Evolutionary conservation across 1,284 basidiomycete genomes (phyloP).

Genomic region (Apiotrichum montevideense): DNA sequence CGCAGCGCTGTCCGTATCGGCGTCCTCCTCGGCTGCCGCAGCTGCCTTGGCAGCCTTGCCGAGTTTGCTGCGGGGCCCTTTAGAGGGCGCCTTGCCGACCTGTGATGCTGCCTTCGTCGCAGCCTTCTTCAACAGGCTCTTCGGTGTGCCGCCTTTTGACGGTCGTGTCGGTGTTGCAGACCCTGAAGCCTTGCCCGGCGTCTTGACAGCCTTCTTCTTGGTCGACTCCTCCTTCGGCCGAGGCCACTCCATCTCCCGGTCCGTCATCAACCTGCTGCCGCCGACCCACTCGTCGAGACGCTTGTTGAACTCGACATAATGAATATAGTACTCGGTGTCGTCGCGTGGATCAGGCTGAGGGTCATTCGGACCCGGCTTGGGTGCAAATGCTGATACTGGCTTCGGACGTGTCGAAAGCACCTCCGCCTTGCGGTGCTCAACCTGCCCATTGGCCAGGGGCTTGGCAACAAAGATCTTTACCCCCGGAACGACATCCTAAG

Average conservation of each 20-base stretch:
- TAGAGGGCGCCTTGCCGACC: slow-evolving; percentile 41
- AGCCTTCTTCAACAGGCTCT: slow-evolving; percentile 64
- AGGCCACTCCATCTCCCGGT: slow-evolving; percentile 90
- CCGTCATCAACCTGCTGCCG: slow-evolving; percentile 75
- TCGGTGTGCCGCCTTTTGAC: slow-evolving; percentile 18
- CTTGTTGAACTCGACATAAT: slow-evolving; percentile 97
- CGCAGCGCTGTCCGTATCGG: slow-evolving; percentile 15
- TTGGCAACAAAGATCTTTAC: slow-evolving; percentile 88
- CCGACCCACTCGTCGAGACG: slow-evolving; percentile 98
- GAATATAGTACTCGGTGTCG: slow-evolving; percentile 88
- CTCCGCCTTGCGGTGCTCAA: slow-evolving; percentile 85
- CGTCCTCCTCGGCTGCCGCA: slow-evolving; percentile 44
- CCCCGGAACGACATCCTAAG: slow-evolving; percentile 74
- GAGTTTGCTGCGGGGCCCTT: slow-evolving; percentile 29
- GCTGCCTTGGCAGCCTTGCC: slow-evolving; percentile 21
- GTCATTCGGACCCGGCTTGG: slow-evolving; percentile 53
- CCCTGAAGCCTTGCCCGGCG: slow-evolving; percentile 38
- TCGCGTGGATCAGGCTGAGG: slow-evolving; percentile 50
- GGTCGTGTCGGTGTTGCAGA: slow-evolving; percentile 20
- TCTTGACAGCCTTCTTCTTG: slow-evolving; percentile 46
- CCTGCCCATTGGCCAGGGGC: slow-evolving; percentile 62
- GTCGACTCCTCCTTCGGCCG: slow-evolving; percentile 39
- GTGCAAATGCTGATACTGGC: slow-evolving; percentile 54
- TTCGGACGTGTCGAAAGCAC: slow-evolving; percentile 86
- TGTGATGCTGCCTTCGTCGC: slow-evolving; percentile 59